A percentile compares a stretch with the other conserved stretches of the same genome.
These are phyloP conservation scores for Cornus controversa DNA, from an alignment of 148 eudicot species.

Conservation along the genomic window DNA sequence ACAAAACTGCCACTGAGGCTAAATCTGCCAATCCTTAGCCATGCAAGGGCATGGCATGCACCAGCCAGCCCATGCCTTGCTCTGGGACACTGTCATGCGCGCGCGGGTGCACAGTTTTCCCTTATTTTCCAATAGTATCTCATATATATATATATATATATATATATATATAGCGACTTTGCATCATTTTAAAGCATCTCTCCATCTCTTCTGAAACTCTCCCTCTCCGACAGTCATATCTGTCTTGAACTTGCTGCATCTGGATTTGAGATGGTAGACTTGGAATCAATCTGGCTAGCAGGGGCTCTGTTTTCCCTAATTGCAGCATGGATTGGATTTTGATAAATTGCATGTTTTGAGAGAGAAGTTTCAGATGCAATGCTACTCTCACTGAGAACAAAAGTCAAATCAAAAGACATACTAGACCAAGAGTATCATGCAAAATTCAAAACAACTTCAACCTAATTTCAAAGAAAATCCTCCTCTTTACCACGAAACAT, in stretches of 20 bases:
- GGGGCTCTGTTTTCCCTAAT: conserved; percentile 31
- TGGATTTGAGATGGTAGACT: conserved; percentile 21
- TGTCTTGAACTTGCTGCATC: conserved; percentile 50
- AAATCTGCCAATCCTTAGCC: too few relatives aligned
- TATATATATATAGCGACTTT: too few relatives aligned
- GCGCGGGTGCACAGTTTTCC: too few relatives aligned
- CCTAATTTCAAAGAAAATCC: neutral
- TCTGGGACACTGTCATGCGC: too few relatives aligned
- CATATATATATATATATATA: too few relatives aligned
- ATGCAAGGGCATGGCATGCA: too few relatives aligned
- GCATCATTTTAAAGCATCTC: too few relatives aligned
- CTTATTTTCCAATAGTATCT: too few relatives aligned
- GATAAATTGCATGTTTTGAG: conserved; percentile 35
- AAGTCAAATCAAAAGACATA: neutral
- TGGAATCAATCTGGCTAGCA: conserved; percentile 28
- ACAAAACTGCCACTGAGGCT: too few relatives aligned
- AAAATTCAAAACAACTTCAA: neutral
- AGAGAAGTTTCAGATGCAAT: conserved; percentile 49
- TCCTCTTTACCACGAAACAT: neutral
- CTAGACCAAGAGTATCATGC: neutral
- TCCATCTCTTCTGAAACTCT: too few relatives aligned
- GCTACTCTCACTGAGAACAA: conserved; percentile 51
- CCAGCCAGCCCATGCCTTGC: too few relatives aligned
- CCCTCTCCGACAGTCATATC: too few relatives aligned
- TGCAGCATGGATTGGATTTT: conserved; percentile 31